Evolutionary conservation across 2,329 filamentous ascomycete genomes (phyloP).

Genomic region (Aspergillus viridinutans): DNA sequence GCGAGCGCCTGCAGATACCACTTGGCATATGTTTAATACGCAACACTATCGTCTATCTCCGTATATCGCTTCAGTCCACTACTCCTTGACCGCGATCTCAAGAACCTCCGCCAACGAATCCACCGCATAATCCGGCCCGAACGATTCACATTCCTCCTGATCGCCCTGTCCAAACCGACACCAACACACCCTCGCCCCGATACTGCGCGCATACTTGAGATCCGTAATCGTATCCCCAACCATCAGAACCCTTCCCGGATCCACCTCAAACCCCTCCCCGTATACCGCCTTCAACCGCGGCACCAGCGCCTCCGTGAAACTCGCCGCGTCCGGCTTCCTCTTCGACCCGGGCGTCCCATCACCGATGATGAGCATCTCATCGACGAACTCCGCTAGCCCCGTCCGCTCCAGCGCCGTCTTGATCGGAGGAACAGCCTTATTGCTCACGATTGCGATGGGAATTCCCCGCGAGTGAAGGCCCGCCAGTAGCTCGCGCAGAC

Average conservation of each 20-base stretch:
- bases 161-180: constrained; percentile 16
- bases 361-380: constrained; percentile 10
- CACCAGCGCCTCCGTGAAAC: constrained; percentile 11
- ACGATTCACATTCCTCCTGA: constrained; percentile 4
- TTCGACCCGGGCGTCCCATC: constrained; percentile 3
- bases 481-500: constrained; percentile 11
- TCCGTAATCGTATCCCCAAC: constrained; percentile 15
- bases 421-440: constrained; percentile 19
- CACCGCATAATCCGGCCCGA: constrained; percentile 9
- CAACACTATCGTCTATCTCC: too few relatives aligned
- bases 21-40: not conserved
- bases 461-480: constrained; percentile 8
- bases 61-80: not conserved
- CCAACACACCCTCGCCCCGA: constrained; percentile 9
- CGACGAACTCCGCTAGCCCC: constrained; percentile 2
- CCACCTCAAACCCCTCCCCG: not conserved
- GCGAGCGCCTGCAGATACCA: constrained; percentile 24
- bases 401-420: constrained; percentile 6
- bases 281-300: constrained; percentile 8
- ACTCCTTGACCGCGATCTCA: not conserved
- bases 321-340: constrained; percentile 11
- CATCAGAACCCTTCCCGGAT: constrained; percentile 5
- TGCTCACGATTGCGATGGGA: constrained; percentile 21
- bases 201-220: constrained; percentile 11
- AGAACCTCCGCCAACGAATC: constrained; percentile 6